Conservation (phyloP, 208 protist genomes). For the Leishmania guyanensis region DNA sequence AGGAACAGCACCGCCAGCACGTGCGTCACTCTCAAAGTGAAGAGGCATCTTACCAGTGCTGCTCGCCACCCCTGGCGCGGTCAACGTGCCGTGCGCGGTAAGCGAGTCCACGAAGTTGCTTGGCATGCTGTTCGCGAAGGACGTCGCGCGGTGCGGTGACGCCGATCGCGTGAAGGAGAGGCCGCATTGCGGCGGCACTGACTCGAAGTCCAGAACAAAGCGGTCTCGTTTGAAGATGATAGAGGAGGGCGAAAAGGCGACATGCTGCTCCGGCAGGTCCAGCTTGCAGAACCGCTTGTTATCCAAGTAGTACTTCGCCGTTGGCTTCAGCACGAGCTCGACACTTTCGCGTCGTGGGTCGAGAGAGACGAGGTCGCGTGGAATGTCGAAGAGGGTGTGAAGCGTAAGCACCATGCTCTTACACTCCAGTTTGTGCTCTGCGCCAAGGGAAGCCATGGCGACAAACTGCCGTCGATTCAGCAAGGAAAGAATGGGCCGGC, state of each 20-base stretch:
- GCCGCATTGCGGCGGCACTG: slow-evolving; percentile 11
- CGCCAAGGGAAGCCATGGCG: slow-evolving; percentile 11
- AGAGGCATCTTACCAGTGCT: slow-evolving; percentile 25
- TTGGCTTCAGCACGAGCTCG: slow-evolving; percentile 56
- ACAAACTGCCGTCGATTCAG: background rate
- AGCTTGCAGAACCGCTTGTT: slow-evolving; percentile 50
- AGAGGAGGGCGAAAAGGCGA: slow-evolving; percentile 45
- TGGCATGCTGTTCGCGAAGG: slow-evolving; percentile 17
- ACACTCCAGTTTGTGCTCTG: slow-evolving; percentile 28
- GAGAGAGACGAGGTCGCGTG: slow-evolving; percentile 52
- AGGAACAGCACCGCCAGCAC: background rate
- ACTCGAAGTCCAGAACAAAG: slow-evolving; percentile 61
- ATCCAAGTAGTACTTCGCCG: slow-evolving; percentile 59
- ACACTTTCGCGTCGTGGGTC: slow-evolving; percentile 39
- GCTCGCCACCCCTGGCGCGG: slow-evolving; percentile 7
- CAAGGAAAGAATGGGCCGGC: background rate
- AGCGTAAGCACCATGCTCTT: slow-evolving; percentile 48
- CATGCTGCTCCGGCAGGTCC: slow-evolving; percentile 40
- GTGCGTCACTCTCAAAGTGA: slow-evolving; percentile 12
- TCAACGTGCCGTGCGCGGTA: background rate
- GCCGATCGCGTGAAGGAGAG: slow-evolving; percentile 7
- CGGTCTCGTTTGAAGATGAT: slow-evolving; percentile 51
- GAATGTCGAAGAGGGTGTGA: slow-evolving; percentile 65
- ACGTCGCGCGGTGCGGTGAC: slow-evolving; percentile 20
- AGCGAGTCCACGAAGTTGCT: slow-evolving; percentile 11